Evolutionary conservation across 148 eudicot species (phyloP).

Genomic region (Bassia scoparia): DNA sequence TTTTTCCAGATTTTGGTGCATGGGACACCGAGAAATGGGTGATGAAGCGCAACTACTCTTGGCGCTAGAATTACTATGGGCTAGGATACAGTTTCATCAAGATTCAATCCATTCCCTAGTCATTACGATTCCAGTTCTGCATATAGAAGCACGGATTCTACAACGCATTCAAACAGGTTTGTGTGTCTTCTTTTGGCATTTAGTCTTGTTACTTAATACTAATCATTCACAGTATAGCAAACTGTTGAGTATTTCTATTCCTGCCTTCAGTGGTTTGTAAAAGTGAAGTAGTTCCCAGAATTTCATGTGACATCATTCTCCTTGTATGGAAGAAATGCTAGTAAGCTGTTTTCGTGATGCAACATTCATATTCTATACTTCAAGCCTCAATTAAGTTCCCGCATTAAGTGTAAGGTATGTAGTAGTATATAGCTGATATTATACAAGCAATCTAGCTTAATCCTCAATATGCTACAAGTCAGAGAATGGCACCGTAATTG

Average conservation of each 20-base stretch:
- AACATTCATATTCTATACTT: conserved; percentile 32
- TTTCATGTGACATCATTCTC: conserved; percentile 42
- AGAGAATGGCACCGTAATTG: too few species aligned
- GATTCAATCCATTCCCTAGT: conserved; percentile 32
- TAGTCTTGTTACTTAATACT: not conserved
- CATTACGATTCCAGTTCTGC: conserved; percentile 32
- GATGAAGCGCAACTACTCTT: not conserved
- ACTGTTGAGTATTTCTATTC: not conserved
- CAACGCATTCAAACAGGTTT: conserved; percentile 39
- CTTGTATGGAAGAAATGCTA: conserved; percentile 36
- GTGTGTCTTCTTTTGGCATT: not conserved
- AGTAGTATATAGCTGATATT: too few species aligned
- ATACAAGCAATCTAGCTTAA: too few species aligned
- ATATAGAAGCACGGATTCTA: conserved; percentile 38
- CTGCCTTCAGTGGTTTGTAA: conserved; percentile 32
- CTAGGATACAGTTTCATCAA: conserved; percentile 35
- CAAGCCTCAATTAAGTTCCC: conserved; percentile 31
- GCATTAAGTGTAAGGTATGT: conserved; percentile 17
- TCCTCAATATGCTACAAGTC: too few species aligned
- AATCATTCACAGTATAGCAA: not conserved
- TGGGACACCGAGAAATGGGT: conserved; percentile 5
- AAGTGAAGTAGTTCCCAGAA: conserved; percentile 24
- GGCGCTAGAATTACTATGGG: not conserved
- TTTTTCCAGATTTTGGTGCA: conserved; percentile 14
- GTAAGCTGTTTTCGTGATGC: conserved; percentile 38